Conservation (phyloP, 345 rosid genomes). For the Pistacia vera region DNA sequence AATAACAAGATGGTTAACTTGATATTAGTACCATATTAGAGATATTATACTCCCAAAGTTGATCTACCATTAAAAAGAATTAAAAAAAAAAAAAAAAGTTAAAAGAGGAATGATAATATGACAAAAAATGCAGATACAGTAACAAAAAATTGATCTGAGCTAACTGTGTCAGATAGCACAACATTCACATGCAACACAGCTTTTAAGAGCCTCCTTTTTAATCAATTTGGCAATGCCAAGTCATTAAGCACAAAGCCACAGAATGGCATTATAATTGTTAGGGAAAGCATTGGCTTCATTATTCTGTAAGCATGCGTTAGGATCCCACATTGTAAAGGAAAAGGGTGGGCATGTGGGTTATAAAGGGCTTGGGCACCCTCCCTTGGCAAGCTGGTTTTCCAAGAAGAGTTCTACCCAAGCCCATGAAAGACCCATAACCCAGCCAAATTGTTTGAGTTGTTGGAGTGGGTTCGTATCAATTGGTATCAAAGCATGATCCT, state of each 20-base stretch:
- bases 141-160: neutral
- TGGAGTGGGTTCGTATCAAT: too few relatives aligned
- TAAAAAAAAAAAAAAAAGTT: neutral
- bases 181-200: neutral
- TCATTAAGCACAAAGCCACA: neutral
- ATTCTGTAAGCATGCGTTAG: neutral
- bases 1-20: constrained; percentile 10
- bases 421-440: too few relatives aligned
- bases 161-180: neutral
- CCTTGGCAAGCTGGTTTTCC: too few relatives aligned
- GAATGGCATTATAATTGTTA: neutral
- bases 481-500: too few relatives aligned
- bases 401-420: too few relatives aligned
- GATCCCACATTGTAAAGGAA: too few relatives aligned
- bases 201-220: neutral
- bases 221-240: neutral
- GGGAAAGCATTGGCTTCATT: constrained; percentile 7
- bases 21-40: constrained; percentile 4
- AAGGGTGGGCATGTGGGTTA: too few relatives aligned
- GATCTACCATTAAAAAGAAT: neutral
- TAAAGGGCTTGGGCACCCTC: too few relatives aligned
- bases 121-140: neutral
- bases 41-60: neutral
- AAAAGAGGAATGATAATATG: neutral
- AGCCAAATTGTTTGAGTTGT: too few relatives aligned